phyloP scores from a whole-genome alignment of 495 filamentous ascomycete species.

The Polyplosphaeria fusca region DNA sequence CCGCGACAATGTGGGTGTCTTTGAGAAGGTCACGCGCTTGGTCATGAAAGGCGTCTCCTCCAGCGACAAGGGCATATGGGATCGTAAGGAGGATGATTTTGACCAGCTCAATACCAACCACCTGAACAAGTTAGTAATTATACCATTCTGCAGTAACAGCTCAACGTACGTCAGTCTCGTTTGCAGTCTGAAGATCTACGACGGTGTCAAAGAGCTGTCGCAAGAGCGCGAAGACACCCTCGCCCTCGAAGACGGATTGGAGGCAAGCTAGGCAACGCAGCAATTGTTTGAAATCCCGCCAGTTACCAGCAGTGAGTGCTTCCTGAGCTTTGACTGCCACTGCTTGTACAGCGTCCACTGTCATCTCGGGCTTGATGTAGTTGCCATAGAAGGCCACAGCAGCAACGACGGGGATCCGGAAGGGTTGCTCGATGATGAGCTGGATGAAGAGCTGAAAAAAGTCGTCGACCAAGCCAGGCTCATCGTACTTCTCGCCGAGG shows the following conservation, averaged over 20 bases:
- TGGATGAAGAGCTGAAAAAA: slow-evolving; percentile 71
- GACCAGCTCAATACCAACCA: slow-evolving; percentile 83
- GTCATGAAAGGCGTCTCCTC: slow-evolving; percentile 59
- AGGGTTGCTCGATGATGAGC: slow-evolving; percentile 80
- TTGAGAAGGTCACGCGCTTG: slow-evolving; percentile 76
- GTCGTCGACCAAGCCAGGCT: slow-evolving; percentile 64
- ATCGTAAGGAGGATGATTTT: slow-evolving; percentile 93
- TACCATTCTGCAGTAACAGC: neutral
- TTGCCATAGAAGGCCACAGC: slow-evolving; percentile 75
- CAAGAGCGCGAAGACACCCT: slow-evolving; percentile 80
- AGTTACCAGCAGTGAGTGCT: slow-evolving; percentile 65
- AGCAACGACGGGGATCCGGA: slow-evolving; percentile 92
- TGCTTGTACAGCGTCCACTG: slow-evolving; percentile 62
- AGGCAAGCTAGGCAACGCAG: slow-evolving; percentile 82
- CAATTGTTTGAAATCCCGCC: slow-evolving; percentile 87
- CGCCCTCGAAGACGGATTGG: slow-evolving; percentile 72
- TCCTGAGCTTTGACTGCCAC: slow-evolving; percentile 56
- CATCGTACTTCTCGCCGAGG: slow-evolving; percentile 75
- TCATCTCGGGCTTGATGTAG: slow-evolving; percentile 66
- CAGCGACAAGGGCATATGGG: slow-evolving; percentile 80
- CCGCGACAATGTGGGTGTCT: slow-evolving; percentile 88
- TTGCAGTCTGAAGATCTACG: slow-evolving; percentile 84
- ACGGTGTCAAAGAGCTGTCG: slow-evolving; percentile 81
- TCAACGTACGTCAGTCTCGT: slow-evolving; percentile 75
- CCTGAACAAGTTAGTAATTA: slow-evolving; percentile 37